These are phyloP conservation scores for Sonneratia caseolaris DNA, from an alignment of 345 rosid species.

Conservation along the genomic window DNA sequence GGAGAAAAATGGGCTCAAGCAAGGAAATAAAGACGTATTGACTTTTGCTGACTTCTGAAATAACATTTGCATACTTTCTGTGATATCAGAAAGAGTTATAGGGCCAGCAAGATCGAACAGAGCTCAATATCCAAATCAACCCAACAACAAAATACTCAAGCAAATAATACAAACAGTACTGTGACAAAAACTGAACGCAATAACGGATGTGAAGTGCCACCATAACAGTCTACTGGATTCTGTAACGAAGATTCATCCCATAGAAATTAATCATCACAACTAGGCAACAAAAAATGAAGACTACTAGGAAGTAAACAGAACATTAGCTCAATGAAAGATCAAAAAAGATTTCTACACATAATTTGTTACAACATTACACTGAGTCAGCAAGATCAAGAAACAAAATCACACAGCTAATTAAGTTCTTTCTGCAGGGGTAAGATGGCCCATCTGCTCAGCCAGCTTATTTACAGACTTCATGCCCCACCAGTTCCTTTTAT, in stretches of 20 bases:
- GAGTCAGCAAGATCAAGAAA: conserved; percentile 7
- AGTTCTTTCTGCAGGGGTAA: conserved; percentile 68
- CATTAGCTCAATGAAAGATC: not conserved
- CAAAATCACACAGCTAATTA: conserved; percentile 15
- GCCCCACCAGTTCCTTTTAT: conserved; percentile 61
- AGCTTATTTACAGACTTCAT: conserved; percentile 56
- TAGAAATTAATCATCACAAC: not conserved
- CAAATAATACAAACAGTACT: not conserved
- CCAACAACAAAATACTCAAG: not conserved
- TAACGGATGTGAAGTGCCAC: not conserved
- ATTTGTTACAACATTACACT: not conserved
- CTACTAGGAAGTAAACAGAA: too few relatives aligned
- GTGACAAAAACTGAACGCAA: not conserved
- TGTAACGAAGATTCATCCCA: not conserved
- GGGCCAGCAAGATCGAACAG: not conserved
- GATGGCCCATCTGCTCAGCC: conserved; percentile 78
- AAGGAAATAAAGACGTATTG: not conserved
- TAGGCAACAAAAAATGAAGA: not conserved
- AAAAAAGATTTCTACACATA: not conserved
- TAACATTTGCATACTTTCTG: not conserved
- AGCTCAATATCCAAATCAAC: not conserved
- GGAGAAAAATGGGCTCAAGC: not conserved
- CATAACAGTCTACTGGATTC: not conserved
- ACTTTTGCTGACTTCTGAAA: not conserved
- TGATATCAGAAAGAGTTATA: not conserved